Evolutionary conservation across 257 asterid genomes (phyloP).

Genomic region (Solanum dulcamara): DNA sequence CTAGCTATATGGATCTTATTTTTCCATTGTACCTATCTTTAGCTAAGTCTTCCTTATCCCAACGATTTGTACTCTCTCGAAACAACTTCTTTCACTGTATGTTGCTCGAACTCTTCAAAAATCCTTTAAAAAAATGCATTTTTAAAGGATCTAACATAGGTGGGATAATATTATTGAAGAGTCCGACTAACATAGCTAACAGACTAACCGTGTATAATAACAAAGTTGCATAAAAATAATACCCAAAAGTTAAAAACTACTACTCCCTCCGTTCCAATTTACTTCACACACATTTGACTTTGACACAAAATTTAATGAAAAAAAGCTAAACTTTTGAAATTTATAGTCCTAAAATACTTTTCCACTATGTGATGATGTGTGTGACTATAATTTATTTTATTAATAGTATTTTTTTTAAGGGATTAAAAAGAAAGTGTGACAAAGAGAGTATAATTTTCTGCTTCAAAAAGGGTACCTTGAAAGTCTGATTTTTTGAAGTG

Average conservation of each 20-base stretch:
- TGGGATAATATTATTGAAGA: not conserved
- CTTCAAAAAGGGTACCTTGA: conserved; percentile 6
- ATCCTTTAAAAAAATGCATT: not conserved
- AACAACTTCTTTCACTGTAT: not conserved
- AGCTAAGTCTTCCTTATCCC: not conserved
- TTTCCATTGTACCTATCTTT: not conserved
- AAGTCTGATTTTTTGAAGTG: conserved; percentile 35
- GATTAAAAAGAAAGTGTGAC: too few species aligned
- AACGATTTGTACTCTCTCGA: not conserved
- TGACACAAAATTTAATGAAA: too few species aligned
- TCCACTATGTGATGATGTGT: too few species aligned
- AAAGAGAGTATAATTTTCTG: not conserved
- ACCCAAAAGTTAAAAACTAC: too few species aligned
- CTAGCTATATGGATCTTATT: not conserved
- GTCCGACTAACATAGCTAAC: not conserved
- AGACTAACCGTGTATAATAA: not conserved
- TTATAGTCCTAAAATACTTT: too few species aligned
- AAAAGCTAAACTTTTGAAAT: too few species aligned
- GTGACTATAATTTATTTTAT: not conserved
- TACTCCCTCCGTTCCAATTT: too few species aligned
- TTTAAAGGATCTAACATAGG: not conserved
- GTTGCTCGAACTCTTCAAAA: not conserved
- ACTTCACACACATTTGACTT: too few species aligned
- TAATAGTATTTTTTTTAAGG: not conserved
- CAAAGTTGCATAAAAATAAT: not conserved